phyloP scores from a whole-genome alignment of 1,284 basidiomycete species.

The Fomitopsis palustris region DNA sequence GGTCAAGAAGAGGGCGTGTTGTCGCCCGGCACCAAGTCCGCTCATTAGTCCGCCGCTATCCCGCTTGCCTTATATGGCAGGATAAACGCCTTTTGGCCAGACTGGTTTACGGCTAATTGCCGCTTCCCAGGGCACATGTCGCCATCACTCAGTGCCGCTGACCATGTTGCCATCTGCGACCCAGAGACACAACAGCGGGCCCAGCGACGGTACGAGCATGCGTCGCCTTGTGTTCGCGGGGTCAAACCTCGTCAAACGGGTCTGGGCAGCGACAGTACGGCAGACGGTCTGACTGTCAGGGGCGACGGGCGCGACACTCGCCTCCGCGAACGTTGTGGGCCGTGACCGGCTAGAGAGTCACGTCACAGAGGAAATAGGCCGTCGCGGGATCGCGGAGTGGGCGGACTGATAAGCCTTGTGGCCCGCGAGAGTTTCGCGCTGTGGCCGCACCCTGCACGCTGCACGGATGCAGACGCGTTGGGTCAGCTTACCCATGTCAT shows the following conservation, averaged over 20 bases:
- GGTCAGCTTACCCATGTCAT: background rate
- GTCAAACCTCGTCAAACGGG: too few species aligned
- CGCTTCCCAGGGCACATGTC: background rate
- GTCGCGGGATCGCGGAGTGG: background rate
- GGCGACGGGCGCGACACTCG: background rate
- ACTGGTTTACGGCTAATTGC: constrained; percentile 3
- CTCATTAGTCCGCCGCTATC: constrained; percentile 12
- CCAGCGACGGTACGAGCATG: background rate
- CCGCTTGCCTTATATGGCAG: constrained; percentile 13
- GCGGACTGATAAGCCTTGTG: background rate
- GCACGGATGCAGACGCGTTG: background rate
- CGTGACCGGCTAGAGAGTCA: background rate
- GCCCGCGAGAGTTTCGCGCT: background rate
- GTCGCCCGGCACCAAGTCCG: constrained; percentile 17
- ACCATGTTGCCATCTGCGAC: background rate
- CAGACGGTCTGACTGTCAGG: too few species aligned
- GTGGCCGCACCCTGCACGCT: background rate
- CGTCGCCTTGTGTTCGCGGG: background rate
- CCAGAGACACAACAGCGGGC: background rate
- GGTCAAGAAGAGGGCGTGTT: constrained; percentile 8
- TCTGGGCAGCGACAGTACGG: background rate
- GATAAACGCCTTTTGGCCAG: background rate
- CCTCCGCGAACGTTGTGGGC: background rate
- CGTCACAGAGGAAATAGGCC: background rate
- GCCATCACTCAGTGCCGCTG: background rate